Evolutionary conservation across 352 stramenopile species (phyloP).

Genomic region (Pythium plurisporium): DNA sequence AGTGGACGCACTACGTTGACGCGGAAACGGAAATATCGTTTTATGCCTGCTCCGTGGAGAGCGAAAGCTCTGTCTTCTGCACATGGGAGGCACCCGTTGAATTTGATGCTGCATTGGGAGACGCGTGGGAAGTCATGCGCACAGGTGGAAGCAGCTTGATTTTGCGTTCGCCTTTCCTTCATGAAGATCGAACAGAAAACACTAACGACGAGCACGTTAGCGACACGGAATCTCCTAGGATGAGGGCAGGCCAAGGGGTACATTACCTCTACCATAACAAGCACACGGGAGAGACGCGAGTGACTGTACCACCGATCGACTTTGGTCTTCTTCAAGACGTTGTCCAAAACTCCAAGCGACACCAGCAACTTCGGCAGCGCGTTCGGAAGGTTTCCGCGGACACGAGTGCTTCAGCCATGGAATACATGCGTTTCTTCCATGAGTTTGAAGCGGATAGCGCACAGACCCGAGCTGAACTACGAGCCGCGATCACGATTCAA

Average conservation of each 20-base stretch:
- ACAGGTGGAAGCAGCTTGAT: slow-evolving; percentile 21
- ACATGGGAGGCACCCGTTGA: slow-evolving; percentile 67
- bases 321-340: slow-evolving; percentile 60
- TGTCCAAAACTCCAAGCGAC: slow-evolving; percentile 63
- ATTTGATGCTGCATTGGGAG: slow-evolving; percentile 58
- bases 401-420: slow-evolving; percentile 42
- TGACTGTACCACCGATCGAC: slow-evolving; percentile 47
- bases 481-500: slow-evolving; percentile 55
- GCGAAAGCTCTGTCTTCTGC: slow-evolving; percentile 15
- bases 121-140: slow-evolving; percentile 55
- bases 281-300: slow-evolving; percentile 41
- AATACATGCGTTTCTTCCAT: slow-evolving; percentile 72
- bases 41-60: slow-evolving; percentile 25
- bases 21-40: slow-evolving; percentile 44
- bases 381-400: slow-evolving; percentile 50
- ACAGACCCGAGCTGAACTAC: slow-evolving; percentile 40
- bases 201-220: slow-evolving; percentile 1
- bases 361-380: slow-evolving; percentile 50
- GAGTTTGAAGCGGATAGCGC: slow-evolving; percentile 61
- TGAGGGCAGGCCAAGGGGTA: slow-evolving; percentile 11
- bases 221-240: neutral
- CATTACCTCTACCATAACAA: slow-evolving; percentile 71
- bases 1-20: slow-evolving; percentile 80
- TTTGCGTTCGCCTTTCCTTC: slow-evolving; percentile 1
- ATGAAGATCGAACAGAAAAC: neutral